These are phyloP conservation scores for Hypoxylon sp. DNA, from an alignment of 2,329 filamentous ascomycete genomes.

Conservation along the genomic window DNA sequence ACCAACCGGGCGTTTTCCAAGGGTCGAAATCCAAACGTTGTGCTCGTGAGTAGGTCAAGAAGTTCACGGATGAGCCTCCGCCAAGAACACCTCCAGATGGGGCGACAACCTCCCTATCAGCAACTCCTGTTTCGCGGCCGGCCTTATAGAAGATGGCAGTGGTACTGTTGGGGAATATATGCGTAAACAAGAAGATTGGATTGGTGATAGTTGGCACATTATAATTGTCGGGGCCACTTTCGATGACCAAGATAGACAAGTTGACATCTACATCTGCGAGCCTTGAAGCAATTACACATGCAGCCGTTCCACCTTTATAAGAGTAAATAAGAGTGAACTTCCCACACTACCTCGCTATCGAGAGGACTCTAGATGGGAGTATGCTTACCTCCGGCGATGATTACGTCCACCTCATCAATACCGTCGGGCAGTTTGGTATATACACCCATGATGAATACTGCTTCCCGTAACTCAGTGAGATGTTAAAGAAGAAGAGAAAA, in stretches of 20 bases:
- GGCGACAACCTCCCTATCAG: not conserved
- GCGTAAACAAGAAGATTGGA: not conserved
- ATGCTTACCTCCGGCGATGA: no score
- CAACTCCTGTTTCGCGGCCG: not conserved
- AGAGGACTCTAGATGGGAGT: no score
- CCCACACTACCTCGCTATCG: no score
- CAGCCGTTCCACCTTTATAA: constrained; percentile 20
- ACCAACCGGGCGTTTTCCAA: constrained; percentile 43
- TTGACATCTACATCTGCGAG: constrained; percentile 29
- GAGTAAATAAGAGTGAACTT: no score
- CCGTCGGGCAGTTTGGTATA: no score
- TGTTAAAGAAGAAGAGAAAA: no score
- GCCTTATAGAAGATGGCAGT: not conserved
- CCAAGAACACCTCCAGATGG: constrained; percentile 53
- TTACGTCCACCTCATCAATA: no score
- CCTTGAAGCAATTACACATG: constrained; percentile 32
- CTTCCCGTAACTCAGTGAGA: no score
- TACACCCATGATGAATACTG: no score
- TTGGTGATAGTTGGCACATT: not conserved
- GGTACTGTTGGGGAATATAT: not conserved
- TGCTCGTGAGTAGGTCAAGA: constrained; percentile 51
- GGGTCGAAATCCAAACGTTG: constrained; percentile 45
- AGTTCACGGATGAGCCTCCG: constrained; percentile 60
- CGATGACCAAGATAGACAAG: constrained; percentile 30
- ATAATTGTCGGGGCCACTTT: constrained; percentile 23